These are phyloP conservation scores for Malassezia equina DNA, from an alignment of 1,284 basidiomycete genomes.

Conservation along the genomic window DNA sequence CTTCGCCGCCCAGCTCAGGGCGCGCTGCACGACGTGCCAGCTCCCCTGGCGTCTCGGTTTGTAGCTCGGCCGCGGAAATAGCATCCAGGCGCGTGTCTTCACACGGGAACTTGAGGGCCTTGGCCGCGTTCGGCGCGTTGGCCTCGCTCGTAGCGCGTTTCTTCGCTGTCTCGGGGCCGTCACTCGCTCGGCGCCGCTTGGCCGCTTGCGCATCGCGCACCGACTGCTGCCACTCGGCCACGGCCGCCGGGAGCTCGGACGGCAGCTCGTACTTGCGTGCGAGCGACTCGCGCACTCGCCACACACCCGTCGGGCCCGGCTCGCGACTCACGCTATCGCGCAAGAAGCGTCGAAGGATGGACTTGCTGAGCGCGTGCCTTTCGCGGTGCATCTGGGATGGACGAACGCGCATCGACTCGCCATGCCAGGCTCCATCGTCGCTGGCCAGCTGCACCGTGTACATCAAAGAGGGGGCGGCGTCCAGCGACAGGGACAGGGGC, in stretches of 20 bases:
- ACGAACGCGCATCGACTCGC: conserved; percentile 68
- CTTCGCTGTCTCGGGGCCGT: conserved; percentile 63
- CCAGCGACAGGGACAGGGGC: background rate
- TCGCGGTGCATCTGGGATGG: conserved; percentile 69
- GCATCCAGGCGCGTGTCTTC: conserved; percentile 52
- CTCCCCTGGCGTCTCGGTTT: conserved; percentile 29
- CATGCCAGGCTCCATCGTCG: conserved; percentile 50
- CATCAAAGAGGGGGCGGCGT: conserved; percentile 54
- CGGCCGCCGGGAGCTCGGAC: conserved; percentile 62
- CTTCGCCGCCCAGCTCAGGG: conserved; percentile 63
- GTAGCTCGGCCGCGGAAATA: conserved; percentile 39
- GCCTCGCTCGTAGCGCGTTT: conserved; percentile 50
- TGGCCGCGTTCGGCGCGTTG: conserved; percentile 60
- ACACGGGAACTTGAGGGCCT: conserved; percentile 64
- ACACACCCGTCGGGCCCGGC: conserved; percentile 79
- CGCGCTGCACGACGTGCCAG: conserved; percentile 49
- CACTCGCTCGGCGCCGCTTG: conserved; percentile 55
- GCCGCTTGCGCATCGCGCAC: conserved; percentile 66
- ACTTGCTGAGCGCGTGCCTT: conserved; percentile 85
- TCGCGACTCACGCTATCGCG: conserved; percentile 86
- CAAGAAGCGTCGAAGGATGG: conserved; percentile 87
- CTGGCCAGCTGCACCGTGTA: conserved; percentile 73
- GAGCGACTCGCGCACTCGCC: conserved; percentile 78
- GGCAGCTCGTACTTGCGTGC: conserved; percentile 73
- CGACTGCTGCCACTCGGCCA: conserved; percentile 64